Evolutionary conservation across 116 monocot genomes (phyloP).

Genomic region (Posidonia oceanica): DNA sequence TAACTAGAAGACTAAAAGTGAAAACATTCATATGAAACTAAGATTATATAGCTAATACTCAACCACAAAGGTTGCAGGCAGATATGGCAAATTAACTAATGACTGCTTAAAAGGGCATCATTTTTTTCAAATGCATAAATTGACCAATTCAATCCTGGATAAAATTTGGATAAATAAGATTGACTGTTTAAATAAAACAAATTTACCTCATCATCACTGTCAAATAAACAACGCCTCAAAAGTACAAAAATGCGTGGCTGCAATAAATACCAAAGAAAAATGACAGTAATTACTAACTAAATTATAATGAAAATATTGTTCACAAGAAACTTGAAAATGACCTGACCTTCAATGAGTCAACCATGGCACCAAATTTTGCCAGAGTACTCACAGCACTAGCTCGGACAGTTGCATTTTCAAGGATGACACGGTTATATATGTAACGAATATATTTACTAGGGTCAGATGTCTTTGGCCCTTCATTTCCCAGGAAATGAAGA

Average conservation of each 20-base stretch:
- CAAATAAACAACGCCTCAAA: conserved; percentile 88
- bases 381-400: conserved; percentile 95
- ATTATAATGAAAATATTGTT: no score
- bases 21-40: no score
- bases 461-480: conserved; percentile 92
- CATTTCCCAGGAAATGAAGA: conserved; percentile 94
- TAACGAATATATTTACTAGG: conserved; percentile 94
- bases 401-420: conserved; percentile 96
- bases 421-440: conserved; percentile 94
- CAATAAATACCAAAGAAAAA: neutral
- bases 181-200: no score
- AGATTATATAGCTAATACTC: no score
- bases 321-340: neutral
- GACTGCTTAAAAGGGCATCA: no score
- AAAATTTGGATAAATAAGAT: no score
- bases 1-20: no score
- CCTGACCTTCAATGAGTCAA: conserved; percentile 83
- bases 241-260: conserved; percentile 99
- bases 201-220: conserved; percentile 95
- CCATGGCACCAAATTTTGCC: conserved; percentile 94
- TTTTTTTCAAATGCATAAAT: no score
- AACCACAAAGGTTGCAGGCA: no score
- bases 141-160: no score
- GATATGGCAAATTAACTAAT: no score
- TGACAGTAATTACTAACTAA: neutral